Evolutionary conservation across 2,329 filamentous ascomycete genomes (phyloP).

Genomic region (Diaporthe australafricana): DNA sequence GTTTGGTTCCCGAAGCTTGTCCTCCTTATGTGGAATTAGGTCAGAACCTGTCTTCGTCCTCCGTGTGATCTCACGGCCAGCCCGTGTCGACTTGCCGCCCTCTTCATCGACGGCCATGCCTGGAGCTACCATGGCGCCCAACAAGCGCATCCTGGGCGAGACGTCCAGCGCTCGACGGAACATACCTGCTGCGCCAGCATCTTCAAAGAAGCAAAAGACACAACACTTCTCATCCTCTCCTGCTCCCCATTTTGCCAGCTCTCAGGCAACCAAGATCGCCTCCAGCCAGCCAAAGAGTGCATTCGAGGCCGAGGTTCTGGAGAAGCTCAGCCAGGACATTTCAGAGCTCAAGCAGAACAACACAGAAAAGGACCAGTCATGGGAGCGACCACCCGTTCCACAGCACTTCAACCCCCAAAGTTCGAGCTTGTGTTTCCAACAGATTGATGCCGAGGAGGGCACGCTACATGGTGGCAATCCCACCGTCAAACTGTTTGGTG

Average conservation of each 20-base stretch:
- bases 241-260: conserved; percentile 69
- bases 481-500: conserved; percentile 92
- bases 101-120: conserved; percentile 54
- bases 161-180: conserved; percentile 73
- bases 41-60: neutral
- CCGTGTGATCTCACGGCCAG: neutral
- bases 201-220: conserved; percentile 85
- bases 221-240: conserved; percentile 70
- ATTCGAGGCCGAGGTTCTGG: conserved; percentile 93
- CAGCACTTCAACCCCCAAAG: conserved; percentile 65
- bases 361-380: conserved; percentile 92
- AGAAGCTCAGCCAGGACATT: conserved; percentile 96
- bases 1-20: neutral
- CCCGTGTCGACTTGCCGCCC: conserved; percentile 16
- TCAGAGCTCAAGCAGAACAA: conserved; percentile 86
- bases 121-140: conserved; percentile 63
- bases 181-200: conserved; percentile 64
- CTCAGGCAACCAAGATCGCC: conserved; percentile 72
- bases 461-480: conserved; percentile 79
- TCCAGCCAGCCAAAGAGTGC: conserved; percentile 88
- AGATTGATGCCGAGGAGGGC: conserved; percentile 95
- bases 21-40: conserved; percentile 7
- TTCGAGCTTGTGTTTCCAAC: conserved; percentile 87
- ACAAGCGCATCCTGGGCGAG: conserved; percentile 80
- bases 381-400: conserved; percentile 73